Evolutionary conservation across 2,329 filamentous ascomycete species (phyloP).

Genomic region (Fusarium temperatum): DNA sequence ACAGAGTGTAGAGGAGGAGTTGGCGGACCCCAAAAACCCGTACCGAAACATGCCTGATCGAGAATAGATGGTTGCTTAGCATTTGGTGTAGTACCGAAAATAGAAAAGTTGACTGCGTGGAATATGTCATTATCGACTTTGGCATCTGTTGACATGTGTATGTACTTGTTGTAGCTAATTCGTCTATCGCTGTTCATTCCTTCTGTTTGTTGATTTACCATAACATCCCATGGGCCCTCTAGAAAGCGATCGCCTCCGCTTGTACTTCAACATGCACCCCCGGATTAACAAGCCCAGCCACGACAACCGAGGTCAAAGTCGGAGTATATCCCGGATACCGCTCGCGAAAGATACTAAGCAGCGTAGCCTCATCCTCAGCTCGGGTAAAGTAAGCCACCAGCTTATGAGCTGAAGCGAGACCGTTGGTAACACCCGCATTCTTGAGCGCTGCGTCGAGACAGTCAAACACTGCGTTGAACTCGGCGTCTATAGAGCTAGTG

Average conservation of each 20-base stretch:
- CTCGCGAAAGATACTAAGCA: not conserved
- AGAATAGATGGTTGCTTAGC: not conserved
- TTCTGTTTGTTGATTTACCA: fast-evolving
- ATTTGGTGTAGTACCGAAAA: not conserved
- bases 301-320: not conserved
- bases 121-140: fast-evolving
- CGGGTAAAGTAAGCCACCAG: not conserved
- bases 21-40: constrained; percentile 39
- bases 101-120: not conserved
- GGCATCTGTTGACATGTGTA: not conserved
- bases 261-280: not conserved
- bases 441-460: not conserved
- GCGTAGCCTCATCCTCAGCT: not conserved
- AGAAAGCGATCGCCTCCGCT: not conserved
- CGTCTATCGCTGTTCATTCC: not conserved
- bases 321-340: not conserved
- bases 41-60: constrained; percentile 43
- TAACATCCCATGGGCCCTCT: not conserved
- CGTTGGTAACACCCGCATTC: not conserved
- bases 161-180: not conserved
- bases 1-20: constrained; percentile 47
- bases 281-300: not conserved
- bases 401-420: not conserved
- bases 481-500: not conserved
- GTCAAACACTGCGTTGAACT: not conserved